A percentile compares a stretch with the other conserved stretches of the same genome.
Evolutionary conservation across 169 alveolate species (phyloP).

Genomic region (Plasmodium sp.): DNA sequence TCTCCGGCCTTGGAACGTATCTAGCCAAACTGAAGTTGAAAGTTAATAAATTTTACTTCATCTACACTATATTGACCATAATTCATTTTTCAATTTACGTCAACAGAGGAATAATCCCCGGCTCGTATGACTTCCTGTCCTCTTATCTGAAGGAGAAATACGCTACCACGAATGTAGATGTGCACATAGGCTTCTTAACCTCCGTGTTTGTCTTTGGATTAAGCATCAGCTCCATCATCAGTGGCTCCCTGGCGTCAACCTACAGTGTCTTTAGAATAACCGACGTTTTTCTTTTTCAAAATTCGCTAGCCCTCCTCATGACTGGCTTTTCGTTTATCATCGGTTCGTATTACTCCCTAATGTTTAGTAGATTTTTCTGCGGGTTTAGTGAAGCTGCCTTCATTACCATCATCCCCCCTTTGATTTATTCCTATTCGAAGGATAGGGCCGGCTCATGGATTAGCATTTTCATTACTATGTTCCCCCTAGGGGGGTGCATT

Average conservation of each 20-base stretch:
- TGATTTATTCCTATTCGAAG: constrained; percentile 54
- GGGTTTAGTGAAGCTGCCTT: constrained; percentile 70
- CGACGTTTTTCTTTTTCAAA: constrained; percentile 13
- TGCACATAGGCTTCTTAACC: constrained; percentile 40
- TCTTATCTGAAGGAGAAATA: constrained; percentile 13
- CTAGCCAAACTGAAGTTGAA: neutral
- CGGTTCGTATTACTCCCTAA: constrained; percentile 34
- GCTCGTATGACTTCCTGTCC: constrained; percentile 56
- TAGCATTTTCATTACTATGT: constrained; percentile 40
- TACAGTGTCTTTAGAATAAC: constrained; percentile 36
- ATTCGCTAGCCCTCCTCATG: constrained; percentile 12
- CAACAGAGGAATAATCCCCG: constrained; percentile 62
- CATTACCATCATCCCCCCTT: constrained; percentile 33
- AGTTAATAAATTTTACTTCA: constrained; percentile 41
- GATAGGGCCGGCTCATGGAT: constrained; percentile 64
- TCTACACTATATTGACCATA: constrained; percentile 13
- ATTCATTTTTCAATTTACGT: constrained; percentile 33
- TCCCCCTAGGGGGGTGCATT: constrained; percentile 30
- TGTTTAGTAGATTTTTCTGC: constrained; percentile 61
- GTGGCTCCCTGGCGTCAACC: constrained; percentile 47
- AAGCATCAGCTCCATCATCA: constrained; percentile 36
- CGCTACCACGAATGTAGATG: constrained; percentile 47
- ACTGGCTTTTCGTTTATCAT: constrained; percentile 39
- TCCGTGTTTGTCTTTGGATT: constrained; percentile 54
- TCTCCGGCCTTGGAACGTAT: constrained; percentile 11